A percentile compares a stretch with the other conserved stretches of the same genome.
These are phyloP conservation scores for Cladosporium austrohemisphaericum DNA, from an alignment of 2,329 filamentous ascomycete genomes.

Conservation along the genomic window DNA sequence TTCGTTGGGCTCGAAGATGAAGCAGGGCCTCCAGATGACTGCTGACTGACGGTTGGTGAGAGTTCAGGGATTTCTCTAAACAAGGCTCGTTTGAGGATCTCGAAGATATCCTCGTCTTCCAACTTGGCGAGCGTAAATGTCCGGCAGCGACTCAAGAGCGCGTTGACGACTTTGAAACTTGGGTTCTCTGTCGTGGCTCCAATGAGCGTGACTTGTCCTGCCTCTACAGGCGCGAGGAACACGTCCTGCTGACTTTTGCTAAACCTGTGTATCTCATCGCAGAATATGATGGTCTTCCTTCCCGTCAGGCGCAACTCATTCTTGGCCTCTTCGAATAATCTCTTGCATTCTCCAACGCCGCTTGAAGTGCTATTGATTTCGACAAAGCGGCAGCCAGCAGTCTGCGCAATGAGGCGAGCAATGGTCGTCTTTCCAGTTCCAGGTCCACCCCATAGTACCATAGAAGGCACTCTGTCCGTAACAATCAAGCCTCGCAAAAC, in stretches of 20 bases:
- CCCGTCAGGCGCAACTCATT: constrained; percentile 78
- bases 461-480: constrained; percentile 78
- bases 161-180: constrained; percentile 85
- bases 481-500: constrained; percentile 84
- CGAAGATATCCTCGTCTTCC: constrained; percentile 64
- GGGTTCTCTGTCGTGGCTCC: constrained; percentile 97
- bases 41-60: constrained; percentile 29
- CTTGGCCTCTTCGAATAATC: constrained; percentile 79
- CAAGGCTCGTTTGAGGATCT: constrained; percentile 74
- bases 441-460: constrained; percentile 87
- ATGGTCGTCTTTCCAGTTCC: constrained; percentile 90
- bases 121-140: constrained; percentile 84
- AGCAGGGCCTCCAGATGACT: constrained; percentile 18
- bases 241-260: constrained; percentile 10
- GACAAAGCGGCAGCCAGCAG: constrained; percentile 79
- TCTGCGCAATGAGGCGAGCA: constrained; percentile 79
- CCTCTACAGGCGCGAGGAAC: constrained; percentile 55
- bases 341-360: constrained; percentile 87
- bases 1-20: constrained; percentile 19
- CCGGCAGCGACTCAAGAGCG: constrained; percentile 81
- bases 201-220: constrained; percentile 83
- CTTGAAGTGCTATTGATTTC: constrained; percentile 93
- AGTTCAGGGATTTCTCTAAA: constrained; percentile 50
- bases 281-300: constrained; percentile 91
- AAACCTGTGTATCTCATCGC: constrained; percentile 95